Conservation (phyloP, 208 protist species). For the Leishmania tarentolae region DNA sequence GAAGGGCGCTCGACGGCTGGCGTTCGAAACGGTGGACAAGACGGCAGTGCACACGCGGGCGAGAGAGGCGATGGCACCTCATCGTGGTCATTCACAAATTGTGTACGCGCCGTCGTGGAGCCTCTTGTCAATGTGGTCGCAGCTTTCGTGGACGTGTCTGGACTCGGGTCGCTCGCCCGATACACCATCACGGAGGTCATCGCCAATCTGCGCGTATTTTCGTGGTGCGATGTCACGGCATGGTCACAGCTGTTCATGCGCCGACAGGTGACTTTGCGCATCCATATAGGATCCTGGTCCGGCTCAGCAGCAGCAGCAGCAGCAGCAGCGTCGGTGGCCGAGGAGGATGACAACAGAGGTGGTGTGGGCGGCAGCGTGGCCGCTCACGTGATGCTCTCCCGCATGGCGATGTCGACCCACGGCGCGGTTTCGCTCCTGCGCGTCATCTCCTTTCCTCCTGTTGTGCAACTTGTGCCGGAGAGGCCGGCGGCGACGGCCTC, state of each 20-base stretch:
- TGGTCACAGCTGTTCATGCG: conserved; percentile 33
- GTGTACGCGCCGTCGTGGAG: neutral
- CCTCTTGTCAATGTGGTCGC: neutral
- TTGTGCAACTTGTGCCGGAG: conserved; percentile 14
- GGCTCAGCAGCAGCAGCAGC: neutral
- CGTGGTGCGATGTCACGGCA: conserved; percentile 24
- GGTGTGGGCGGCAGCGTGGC: neutral
- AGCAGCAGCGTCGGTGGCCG: neutral
- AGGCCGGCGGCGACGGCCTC: neutral
- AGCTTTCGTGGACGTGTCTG: neutral
- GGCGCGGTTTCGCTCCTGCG: conserved; percentile 18
- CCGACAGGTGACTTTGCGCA: conserved; percentile 30
- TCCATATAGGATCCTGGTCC: conserved; percentile 10
- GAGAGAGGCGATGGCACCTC: neutral
- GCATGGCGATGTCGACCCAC: conserved; percentile 7
- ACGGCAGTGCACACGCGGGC: neutral
- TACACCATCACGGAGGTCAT: neutral
- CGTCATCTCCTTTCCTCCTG: conserved; percentile 37
- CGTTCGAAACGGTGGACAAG: neutral
- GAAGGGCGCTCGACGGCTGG: neutral
- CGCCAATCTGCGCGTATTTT: conserved; percentile 21
- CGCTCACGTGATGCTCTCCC: neutral
- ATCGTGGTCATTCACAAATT: neutral
- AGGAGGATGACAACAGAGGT: neutral
- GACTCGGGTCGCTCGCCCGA: neutral